phyloP scores from a whole-genome alignment of 192 early-diverging fungal genomes.

The Coemansia sp. region DNA sequence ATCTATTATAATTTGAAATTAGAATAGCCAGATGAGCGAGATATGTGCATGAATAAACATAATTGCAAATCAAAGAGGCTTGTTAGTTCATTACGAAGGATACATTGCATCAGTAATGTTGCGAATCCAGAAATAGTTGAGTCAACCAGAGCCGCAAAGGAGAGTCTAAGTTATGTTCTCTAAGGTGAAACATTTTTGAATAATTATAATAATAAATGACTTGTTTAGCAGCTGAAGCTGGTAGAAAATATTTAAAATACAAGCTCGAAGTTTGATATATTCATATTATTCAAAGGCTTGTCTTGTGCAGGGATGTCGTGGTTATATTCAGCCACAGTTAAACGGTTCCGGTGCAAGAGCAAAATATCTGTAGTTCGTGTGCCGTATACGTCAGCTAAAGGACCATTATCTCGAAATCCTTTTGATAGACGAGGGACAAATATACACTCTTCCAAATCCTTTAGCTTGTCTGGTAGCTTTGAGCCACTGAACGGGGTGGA shows the following conservation, averaged over 20 bases:
- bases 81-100: too few species aligned
- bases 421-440: constrained; percentile 29
- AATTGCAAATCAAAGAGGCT: too few species aligned
- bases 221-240: neutral
- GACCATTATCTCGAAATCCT: neutral
- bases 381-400: constrained; percentile 13
- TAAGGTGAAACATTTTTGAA: too few species aligned
- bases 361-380: constrained; percentile 41
- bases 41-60: too few species aligned
- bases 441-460: constrained; percentile 31
- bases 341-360: constrained; percentile 14
- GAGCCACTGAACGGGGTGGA: neutral
- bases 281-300: neutral
- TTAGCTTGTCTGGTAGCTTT: constrained; percentile 9
- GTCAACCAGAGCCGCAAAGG: too few species aligned
- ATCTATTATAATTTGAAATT: too few species aligned
- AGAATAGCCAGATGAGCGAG: too few species aligned
- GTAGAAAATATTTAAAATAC: neutral
- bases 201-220: too few species aligned
- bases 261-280: neutral
- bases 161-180: too few species aligned
- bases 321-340: constrained; percentile 28
- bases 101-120: too few species aligned
- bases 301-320: neutral
- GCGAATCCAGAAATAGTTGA: too few species aligned